These are phyloP conservation scores for Pseudogymnoascus sp. DNA, from an alignment of 2,329 filamentous ascomycete species.

Conservation along the genomic window DNA sequence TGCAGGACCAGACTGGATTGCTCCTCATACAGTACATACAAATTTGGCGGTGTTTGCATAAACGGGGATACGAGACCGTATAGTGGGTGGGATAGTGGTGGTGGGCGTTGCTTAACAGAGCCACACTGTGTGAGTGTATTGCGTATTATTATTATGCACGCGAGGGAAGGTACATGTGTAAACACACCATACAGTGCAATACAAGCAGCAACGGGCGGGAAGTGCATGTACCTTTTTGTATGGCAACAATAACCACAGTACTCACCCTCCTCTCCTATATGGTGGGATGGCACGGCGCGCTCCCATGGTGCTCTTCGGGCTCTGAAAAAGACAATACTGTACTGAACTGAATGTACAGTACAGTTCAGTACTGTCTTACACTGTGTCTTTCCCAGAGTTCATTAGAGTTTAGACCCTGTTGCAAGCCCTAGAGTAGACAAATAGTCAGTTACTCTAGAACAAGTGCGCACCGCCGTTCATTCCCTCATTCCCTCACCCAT, in stretches of 20 bases:
- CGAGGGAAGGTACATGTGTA: not conserved
- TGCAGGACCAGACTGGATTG: not conserved
- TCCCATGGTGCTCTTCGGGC: not conserved
- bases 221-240: not conserved
- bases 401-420: constrained; percentile 8
- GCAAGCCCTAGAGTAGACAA: not conserved
- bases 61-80: not conserved
- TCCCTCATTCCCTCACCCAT: not conserved
- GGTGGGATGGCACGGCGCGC: constrained; percentile 5
- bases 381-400: not conserved
- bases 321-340: not conserved
- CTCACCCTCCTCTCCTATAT: not conserved
- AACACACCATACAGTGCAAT: not conserved
- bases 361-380: not conserved
- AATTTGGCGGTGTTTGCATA: constrained; percentile 5
- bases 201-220: not conserved
- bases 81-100: not conserved
- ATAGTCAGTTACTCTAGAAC: not conserved
- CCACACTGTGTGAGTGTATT: not conserved
- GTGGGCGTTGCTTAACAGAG: not conserved
- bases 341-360: not conserved
- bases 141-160: not conserved
- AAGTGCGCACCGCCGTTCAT: not conserved
- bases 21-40: not conserved
- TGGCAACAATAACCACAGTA: not conserved